Conservation (phyloP, 1,284 basidiomycete genomes). For the Sporisorium graminicola region DNA sequence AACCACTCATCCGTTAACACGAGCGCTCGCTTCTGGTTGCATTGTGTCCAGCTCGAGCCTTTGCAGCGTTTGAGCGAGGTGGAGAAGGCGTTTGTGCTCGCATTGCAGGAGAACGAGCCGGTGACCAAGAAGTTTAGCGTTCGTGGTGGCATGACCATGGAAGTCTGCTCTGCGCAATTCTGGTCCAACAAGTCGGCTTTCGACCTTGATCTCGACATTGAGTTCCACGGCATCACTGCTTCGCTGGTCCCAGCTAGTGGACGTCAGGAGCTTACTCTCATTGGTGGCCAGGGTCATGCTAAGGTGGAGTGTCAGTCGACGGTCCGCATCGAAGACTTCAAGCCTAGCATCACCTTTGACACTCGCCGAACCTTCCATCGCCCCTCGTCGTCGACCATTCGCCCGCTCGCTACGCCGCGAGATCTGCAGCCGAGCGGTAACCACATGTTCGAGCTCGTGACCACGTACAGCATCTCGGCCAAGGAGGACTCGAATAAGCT, state of each 20-base stretch:
- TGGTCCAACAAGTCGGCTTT: constrained; percentile 67
- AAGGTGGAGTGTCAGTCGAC: constrained; percentile 60
- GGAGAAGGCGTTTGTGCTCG: constrained; percentile 66
- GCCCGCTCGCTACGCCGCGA: constrained; percentile 59
- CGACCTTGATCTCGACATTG: constrained; percentile 66
- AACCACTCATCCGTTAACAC: constrained; percentile 61
- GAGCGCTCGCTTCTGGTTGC: constrained; percentile 69
- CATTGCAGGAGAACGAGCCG: constrained; percentile 67
- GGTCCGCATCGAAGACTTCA: constrained; percentile 66
- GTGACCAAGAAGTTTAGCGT: constrained; percentile 66
- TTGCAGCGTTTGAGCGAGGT: constrained; percentile 63
- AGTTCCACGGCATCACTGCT: constrained; percentile 68
- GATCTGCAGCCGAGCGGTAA: constrained; percentile 66
- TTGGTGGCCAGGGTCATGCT: constrained; percentile 66
- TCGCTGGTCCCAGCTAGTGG: constrained; percentile 52
- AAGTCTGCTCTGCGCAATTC: constrained; percentile 69
- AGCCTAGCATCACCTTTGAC: constrained; percentile 67
- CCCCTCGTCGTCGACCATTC: constrained; percentile 56
- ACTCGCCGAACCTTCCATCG: constrained; percentile 64
- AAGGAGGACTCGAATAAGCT: constrained; percentile 64
- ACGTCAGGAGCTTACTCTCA: constrained; percentile 61
- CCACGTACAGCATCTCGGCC: constrained; percentile 65
- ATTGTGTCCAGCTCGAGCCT: constrained; percentile 68
- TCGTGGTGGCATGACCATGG: constrained; percentile 68
- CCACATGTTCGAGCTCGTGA: constrained; percentile 67